Base-by-base conservation (phyloP, 2,329 filamentous ascomycete genomes). In the Ceratocystis variospora region DNA sequence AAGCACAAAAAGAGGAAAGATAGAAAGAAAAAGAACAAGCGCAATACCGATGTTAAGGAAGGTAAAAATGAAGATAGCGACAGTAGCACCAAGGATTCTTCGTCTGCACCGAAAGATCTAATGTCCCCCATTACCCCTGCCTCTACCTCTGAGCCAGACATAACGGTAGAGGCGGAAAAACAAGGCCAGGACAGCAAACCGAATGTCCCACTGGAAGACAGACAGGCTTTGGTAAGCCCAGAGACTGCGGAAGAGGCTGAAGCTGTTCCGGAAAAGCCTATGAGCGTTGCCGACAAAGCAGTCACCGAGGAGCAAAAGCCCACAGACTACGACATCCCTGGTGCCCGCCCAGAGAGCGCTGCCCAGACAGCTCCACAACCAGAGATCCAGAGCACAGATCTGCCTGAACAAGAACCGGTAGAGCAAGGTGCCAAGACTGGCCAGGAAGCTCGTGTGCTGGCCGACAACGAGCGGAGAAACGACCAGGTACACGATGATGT, bases 401-500 rank as follows among this genome's bases (percentile, higher is more conserved):
- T 46, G 61, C 6, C 3, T 12, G 50, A 6, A 25, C 62, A 50
- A 22, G n/a, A 48, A 33, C 15, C 33, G n/a, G 25, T 61, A 19
- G n/a, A 33, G 37, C 17, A 66, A n/a, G 25, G n/a, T 37, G 19
- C 15, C 19, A 25, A 67, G 59, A 5, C 25, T 53, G 12, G 37
- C 57, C 41, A 57, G 41, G 62, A 64, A 37, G 5, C 37, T 48
- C 22, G 41, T 50, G 50, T 45, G 62, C 10, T 44, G 12, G 17
- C 62, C 66, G 25, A 64, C 28, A 22, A 67, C 28, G 46, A 59
- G 45, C 25, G 57, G 63, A 28, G 46, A 57, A 28, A 65, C 41
- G 63, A 68, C 17, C 19, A 62, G 15, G 41, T 62, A 63, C 4
- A 68, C n/a, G 59, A 59, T 25, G 63, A 65, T 17, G 48, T 63